Base-by-base conservation (phyloP, 352 stramenopile genomes). In the Plasmopara viticola region DNA sequence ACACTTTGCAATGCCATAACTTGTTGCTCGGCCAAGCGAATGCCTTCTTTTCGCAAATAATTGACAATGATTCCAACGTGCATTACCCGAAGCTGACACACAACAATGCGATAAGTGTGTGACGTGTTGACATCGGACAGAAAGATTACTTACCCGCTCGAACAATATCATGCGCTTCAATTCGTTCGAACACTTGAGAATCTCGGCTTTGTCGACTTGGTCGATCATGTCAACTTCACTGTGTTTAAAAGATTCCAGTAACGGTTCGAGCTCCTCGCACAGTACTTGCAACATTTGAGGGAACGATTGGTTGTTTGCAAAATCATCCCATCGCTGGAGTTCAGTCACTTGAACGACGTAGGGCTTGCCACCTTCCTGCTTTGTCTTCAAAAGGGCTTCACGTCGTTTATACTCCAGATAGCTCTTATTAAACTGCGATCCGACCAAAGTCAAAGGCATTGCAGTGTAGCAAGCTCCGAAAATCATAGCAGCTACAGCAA, bases 401-500 rank as follows among this genome's bases (percentile, higher is more conserved):
- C 80, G 73, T 15, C 76, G 65, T 61, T 87, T 90, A 55, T 90
- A 76, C 51, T 88, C 80, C 20, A 78, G 74, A 44, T 88, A 90
- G 53, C 77, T 87, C 46, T 85, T 86, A 59, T 90, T 88, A 51
- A 88, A 90, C 53, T 90, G 79, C 15, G 73, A 86, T 17, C 79
- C 79, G 33, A 90, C 79, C 28, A 90, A 66, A 20, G 79, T 90
- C 37, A 90, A 65, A 4, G 79, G 79, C 79, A 90, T 87, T 25
- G 79, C 79, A 39, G 75, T 90, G 62, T 90, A 90, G 49, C 77
- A 90, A 18, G 79, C 78, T 6, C 79, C 79, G 40, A 90, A 87
- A 50, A 90, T 77, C 79, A 90, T 90, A n/a, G 77, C 77, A 8
- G 80, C 64, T 10, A 87, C 71, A 4, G 77, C 74, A 10, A 90